Evolutionary conservation across 2,329 filamentous ascomycete species (phyloP).

Genomic region (Fusarium palustre): DNA sequence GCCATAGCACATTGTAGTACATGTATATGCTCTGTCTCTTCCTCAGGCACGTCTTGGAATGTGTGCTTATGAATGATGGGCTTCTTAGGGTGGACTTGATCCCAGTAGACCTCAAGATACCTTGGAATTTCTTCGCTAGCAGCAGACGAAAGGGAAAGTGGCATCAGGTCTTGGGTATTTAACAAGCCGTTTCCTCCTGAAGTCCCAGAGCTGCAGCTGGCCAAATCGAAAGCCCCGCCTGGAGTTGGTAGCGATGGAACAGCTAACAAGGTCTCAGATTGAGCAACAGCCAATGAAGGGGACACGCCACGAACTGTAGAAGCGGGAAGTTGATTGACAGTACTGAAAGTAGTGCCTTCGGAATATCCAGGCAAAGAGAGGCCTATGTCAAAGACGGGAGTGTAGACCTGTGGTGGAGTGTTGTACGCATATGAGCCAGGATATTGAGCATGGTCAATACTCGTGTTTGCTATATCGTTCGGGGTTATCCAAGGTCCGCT

Average conservation of each 20-base stretch:
- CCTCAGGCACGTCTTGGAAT: slow-evolving; percentile 53
- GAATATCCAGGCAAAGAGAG: slow-evolving; percentile 53
- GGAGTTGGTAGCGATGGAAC: slow-evolving; percentile 55
- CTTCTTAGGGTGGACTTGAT: slow-evolving; percentile 60
- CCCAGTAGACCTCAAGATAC: slow-evolving; percentile 67
- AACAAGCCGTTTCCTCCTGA: slow-evolving; percentile 54
- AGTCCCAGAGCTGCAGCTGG: slow-evolving; percentile 57
- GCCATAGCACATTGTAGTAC: slow-evolving; percentile 67
- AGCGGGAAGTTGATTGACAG: slow-evolving; percentile 53
- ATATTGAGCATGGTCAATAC: slow-evolving; percentile 40
- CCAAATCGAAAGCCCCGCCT: slow-evolving; percentile 51
- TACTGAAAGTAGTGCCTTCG: slow-evolving; percentile 53
- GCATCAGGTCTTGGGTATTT: slow-evolving; percentile 41
- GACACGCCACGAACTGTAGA: slow-evolving; percentile 63
- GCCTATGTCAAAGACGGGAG: slow-evolving; percentile 50
- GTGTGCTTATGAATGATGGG: slow-evolving; percentile 64
- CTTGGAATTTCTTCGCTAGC: slow-evolving; percentile 59
- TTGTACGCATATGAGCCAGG: slow-evolving; percentile 48
- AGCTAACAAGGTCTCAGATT: slow-evolving; percentile 63
- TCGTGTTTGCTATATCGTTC: slow-evolving; percentile 30
- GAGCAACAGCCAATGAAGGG: slow-evolving; percentile 60
- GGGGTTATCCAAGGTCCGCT: slow-evolving; percentile 51
- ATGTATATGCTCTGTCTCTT: slow-evolving; percentile 53
- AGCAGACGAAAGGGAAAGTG: slow-evolving; percentile 54
- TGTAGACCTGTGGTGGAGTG: slow-evolving; percentile 51